Evolutionary conservation across 805 yeast species (phyloP), one percentile per base, ranked within the genome.

Genomic region (Pichia gijzeniarum): DNA sequence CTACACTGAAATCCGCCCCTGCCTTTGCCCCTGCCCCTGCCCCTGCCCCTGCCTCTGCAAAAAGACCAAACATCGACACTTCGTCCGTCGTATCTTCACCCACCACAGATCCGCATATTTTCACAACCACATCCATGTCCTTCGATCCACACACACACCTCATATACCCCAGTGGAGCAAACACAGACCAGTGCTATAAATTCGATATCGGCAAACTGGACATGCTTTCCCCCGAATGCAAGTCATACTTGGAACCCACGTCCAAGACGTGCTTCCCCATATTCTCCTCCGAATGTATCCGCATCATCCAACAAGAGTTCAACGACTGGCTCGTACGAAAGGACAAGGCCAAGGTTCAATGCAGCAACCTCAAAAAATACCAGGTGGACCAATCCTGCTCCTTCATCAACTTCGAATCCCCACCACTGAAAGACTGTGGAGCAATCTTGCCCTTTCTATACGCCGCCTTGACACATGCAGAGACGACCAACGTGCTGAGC

Each of bases 401-500:
- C 3, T 35, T 31, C 14, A 44, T 33, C 45, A 13, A 46, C 18
- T 56, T 27, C 62, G 52, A 50, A 51, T 57, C 71, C 48, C 55
- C 71, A 50, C 39, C 59, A 44, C 45, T 62, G 2, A 19, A 25
- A 10, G 53, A 57, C 19, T 57, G 62, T 35, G 32, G 41, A 43
- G 27, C 52, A 58, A n/a, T 38, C 2, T 58, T 76, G 12, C 81
- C 79, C 0, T 79, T 78, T 53, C 67, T 72, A 1, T 63, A 69
- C 53, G 67, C 64, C 17, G 82, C 82, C 12, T 74, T 80, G 78
- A 70, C 70, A 5, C 72, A 73, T 52, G 75, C 77, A 9, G 65
- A 68, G 52, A 73, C 80, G 2, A 54, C 68, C 48, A 72, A 70
- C 34, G 67, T 74, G 35, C 58, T 79, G 20, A 67, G 71, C 47